A percentile compares a stretch with the other conserved stretches of the same genome.
These are phyloP conservation scores for Eimeria zaria DNA, from an alignment of 169 alveolate genomes.

Conservation along the genomic window DNA sequence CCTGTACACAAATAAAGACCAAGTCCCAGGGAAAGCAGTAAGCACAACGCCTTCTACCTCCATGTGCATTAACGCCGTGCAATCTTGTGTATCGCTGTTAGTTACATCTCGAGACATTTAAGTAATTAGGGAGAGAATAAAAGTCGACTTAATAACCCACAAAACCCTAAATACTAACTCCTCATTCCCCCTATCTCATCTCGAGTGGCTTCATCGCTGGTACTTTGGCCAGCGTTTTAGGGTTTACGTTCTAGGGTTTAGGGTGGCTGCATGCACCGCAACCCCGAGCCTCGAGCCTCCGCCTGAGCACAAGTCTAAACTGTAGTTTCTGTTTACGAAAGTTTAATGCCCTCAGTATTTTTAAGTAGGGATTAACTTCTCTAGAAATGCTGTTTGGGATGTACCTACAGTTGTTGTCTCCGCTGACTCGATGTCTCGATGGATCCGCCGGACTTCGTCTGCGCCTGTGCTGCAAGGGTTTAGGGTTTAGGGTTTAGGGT, in stretches of 20 bases:
- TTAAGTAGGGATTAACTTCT: background rate
- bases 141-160: background rate
- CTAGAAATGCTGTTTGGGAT: background rate
- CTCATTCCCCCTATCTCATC: background rate
- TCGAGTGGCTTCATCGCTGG: background rate
- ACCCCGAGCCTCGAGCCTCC: background rate
- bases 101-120: background rate
- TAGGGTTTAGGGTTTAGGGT: conserved; percentile 27
- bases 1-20: too few relatives aligned
- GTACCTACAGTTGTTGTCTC: background rate
- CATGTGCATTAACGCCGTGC: background rate
- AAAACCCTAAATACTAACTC: background rate
- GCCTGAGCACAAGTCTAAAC: background rate
- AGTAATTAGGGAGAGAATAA: background rate
- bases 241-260: too few relatives aligned
- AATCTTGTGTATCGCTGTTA: background rate
- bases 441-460: background rate
- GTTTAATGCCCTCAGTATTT: background rate
- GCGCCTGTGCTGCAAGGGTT: background rate
- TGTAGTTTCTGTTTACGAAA: background rate
- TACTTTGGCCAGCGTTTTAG: too few relatives aligned
- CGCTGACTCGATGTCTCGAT: background rate
- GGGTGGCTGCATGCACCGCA: background rate
- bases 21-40: too few relatives aligned
- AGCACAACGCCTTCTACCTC: background rate